A percentile compares a stretch with the other conserved stretches of the same genome.
Conservation (phyloP, 106 monocot genomes). For the Dendrobium officinale region DNA sequence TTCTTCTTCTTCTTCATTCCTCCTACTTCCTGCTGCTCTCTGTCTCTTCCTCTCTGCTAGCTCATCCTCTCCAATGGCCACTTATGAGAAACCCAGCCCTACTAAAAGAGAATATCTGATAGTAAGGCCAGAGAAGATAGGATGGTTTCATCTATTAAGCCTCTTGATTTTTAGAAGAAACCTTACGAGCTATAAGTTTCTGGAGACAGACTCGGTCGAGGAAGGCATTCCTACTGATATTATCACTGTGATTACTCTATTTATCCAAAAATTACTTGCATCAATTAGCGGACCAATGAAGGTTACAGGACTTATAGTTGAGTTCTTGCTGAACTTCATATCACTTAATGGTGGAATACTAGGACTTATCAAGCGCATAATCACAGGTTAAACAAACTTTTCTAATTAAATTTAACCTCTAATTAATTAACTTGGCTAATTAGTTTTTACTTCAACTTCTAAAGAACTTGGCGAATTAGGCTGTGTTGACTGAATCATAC, state of each 20-base stretch:
- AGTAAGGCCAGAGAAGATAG: neutral
- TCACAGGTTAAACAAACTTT: neutral
- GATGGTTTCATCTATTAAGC: neutral
- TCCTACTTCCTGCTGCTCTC: neutral
- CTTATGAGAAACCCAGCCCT: neutral
- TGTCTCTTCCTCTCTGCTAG: neutral
- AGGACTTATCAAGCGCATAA: neutral
- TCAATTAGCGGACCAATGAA: neutral
- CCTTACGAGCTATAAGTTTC: neutral
- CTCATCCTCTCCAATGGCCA: neutral
- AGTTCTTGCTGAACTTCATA: constrained; percentile 8
- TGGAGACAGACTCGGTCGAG: neutral
- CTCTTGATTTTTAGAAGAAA: neutral
- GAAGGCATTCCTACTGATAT: neutral
- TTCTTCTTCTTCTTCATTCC: neutral
- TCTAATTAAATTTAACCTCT: no score
- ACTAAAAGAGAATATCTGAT: neutral
- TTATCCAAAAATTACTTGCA: neutral
- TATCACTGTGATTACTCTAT: constrained; percentile 2
- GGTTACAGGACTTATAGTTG: neutral
- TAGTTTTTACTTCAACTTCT: no score
- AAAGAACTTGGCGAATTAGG: no score
- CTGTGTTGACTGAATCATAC: no score
- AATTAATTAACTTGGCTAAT: no score
- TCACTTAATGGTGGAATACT: constrained; percentile 6